Evolutionary conservation across 805 yeast genomes (phyloP), one percentile per base, ranked within the genome.

Genomic region (Pichia nakasei): DNA sequence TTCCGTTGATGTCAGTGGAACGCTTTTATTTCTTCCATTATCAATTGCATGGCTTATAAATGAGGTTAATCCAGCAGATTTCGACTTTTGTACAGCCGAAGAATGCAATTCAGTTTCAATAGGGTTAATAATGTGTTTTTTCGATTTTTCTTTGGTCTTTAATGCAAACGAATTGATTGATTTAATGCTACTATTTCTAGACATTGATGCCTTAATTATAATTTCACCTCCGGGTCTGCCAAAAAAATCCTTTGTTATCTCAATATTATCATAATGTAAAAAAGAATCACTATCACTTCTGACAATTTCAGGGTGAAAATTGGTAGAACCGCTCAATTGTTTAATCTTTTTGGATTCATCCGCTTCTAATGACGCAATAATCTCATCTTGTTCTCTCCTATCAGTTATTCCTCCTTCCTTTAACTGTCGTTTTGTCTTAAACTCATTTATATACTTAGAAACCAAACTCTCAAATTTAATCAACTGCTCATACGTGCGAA

Each of bases 401-500:
- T 39, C 22, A 4, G 21, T 12, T 17, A 43, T 22, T 4, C 38
- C 39, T 22, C 36, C 37, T 27, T 46, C 41, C 1, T 15, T n/a
- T 12, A 44, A 32, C 9, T 44, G 47, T n/a, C 42, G 19, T 18
- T 34, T 44, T 9, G 41, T 33, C 29, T 31, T 36, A 4, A 44
- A 29, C 33, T 41, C 45, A 21, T 36, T 29, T 26, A 44, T 41
- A 11, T 22, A 24, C 17, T 21, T 36, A n/a, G 19, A 12, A n/a
- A 48, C 48, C 9, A 29, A 35, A 22, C 26, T 42, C 18, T 48
- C 48, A 39, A 48, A 42, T 9, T 21, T 34, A 3, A 36, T 35
- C 6, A 45, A 12, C 20, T 45, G 50, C 20, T 37, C 40, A 12
- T 21, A 35, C 2, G 49, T 48, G 32, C 38, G 6, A 8, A 45